Evolutionary conservation across 352 stramenopile genomes (phyloP).

Genomic region (Phytophthora podocarpi): DNA sequence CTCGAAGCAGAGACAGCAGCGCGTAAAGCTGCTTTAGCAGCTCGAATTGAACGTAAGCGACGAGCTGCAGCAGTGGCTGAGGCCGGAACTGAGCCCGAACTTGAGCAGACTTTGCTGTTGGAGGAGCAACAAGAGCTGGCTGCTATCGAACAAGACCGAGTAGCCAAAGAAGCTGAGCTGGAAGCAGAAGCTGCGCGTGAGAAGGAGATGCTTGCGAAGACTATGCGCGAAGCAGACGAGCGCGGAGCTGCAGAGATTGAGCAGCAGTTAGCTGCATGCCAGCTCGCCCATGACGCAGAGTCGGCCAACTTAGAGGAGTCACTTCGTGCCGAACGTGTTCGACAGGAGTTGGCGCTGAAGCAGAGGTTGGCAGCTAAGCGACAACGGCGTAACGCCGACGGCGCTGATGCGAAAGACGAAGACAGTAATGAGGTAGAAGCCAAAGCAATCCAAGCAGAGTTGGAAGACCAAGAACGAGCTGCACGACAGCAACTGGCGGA

Average conservation of each 20-base stretch:
- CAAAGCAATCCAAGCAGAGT: constrained; percentile 13
- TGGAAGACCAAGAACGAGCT: constrained; percentile 27
- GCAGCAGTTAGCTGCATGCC: constrained; percentile 40
- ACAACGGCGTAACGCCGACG: constrained; percentile 7
- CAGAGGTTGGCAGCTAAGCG: constrained; percentile 43
- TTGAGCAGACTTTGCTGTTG: constrained; percentile 17
- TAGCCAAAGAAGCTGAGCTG: constrained; percentile 25
- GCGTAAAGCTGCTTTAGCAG: constrained; percentile 36
- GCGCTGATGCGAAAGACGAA: neutral
- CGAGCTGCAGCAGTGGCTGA: constrained; percentile 4
- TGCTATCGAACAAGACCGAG: constrained; percentile 36
- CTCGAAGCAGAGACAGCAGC: constrained; percentile 36
- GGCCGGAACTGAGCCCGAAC: no score
- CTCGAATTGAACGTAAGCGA: constrained; percentile 40
- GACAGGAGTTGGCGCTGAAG: constrained; percentile 49
- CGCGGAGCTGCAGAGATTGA: constrained; percentile 39
- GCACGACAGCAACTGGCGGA: constrained; percentile 24
- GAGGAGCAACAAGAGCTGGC: constrained; percentile 41
- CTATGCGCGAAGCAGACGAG: constrained; percentile 27
- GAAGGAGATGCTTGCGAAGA: constrained; percentile 19
- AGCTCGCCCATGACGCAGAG: constrained; percentile 35
- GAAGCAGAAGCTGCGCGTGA: constrained; percentile 36
- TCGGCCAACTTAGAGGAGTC: constrained; percentile 31
- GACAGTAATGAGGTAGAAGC: neutral
- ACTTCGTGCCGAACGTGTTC: constrained; percentile 37